Evolutionary conservation across 2,329 filamentous ascomycete genomes (phyloP), one percentile per base, ranked within the genome.

Genomic region (Chrysosphaeria jannelii): DNA sequence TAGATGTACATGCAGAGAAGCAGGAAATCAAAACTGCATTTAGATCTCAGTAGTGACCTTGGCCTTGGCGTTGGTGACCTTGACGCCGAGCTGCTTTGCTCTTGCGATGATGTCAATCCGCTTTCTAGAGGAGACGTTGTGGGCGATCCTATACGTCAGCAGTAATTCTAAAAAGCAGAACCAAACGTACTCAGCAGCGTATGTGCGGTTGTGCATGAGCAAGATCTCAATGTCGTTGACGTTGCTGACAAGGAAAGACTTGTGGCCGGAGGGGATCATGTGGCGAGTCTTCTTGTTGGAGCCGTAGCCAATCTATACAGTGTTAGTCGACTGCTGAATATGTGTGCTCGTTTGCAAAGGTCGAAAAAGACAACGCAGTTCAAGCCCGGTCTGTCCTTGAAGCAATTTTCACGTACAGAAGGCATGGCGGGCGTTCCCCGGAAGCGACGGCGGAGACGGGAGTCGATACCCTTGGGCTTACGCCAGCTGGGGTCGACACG

Each of bases 391-490:
- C 7, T 18, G n/a, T 18, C 16, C 16, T 7, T 7, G n/a, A 18
- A n/a, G 16, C 7, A n/a, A 18, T 18, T n/a, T 7, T 7, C 16
- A 65, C 75, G 48, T 79, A 91, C 81, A 62, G 78, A 89, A 55
- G 85, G 85, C 81, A 97, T 93, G 45, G 67, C 65, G 53, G 71
- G 70, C 57, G 74, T 75, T 46, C 85, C 76, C 57, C 75, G 78
- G 65, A 97, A 97, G 39, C 85, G 75, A 63, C 85, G 68, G 50
- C 85, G 74, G 48, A 97, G 81, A 45, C 74, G 61, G 62, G 79
- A 89, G 30, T 97, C 85, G 54, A 97, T 97, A 76, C 85, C 85
- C 75, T 97, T 97, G 40, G 85, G 85, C 66, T 93, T 97, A 57
- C 85, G 31, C 85, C 85, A 97, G 63, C 64, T 69, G 39, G 71